These are phyloP conservation scores for Geotrichum europaeum DNA, from an alignment of 1,139 yeast species.

Conservation along the genomic window DNA sequence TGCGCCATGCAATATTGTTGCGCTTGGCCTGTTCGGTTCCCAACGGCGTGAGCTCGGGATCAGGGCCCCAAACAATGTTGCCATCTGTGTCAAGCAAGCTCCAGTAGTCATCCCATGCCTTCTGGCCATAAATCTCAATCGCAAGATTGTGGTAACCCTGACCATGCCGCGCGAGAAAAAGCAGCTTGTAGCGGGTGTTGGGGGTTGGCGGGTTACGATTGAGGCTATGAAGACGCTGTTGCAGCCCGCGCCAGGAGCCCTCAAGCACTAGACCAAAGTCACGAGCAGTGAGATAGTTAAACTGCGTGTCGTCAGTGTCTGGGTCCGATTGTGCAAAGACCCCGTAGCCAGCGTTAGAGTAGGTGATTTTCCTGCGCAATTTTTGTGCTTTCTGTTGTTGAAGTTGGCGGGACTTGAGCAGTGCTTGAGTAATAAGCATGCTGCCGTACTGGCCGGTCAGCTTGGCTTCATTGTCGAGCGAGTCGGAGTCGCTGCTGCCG, in stretches of 20 bases:
- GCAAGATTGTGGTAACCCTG: slow-evolving; percentile 71
- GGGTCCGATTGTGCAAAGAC: slow-evolving; percentile 48
- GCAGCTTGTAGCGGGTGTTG: slow-evolving; percentile 43
- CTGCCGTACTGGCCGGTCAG: slow-evolving; percentile 4
- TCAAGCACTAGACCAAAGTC: slow-evolving; percentile 43
- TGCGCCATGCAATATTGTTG: slow-evolving; percentile 31
- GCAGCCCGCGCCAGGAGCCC: slow-evolving; percentile 37
- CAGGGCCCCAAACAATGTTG: slow-evolving; percentile 59
- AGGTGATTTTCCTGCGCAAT: background rate
- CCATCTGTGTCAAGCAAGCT: slow-evolving; percentile 52
- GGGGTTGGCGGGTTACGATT: background rate
- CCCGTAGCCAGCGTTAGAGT: slow-evolving; percentile 32
- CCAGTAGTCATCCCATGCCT: slow-evolving; percentile 58
- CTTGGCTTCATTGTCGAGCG: background rate
- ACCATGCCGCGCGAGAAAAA: slow-evolving; percentile 69
- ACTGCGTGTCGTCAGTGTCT: slow-evolving; percentile 44
- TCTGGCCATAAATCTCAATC: slow-evolving; percentile 49
- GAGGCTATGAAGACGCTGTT: background rate
- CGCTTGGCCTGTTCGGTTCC: slow-evolving; percentile 51
- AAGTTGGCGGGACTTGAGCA: slow-evolving; percentile 2
- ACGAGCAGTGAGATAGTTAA: slow-evolving; percentile 40
- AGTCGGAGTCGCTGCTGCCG: background rate
- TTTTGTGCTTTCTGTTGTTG: background rate
- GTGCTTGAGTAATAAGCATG: slow-evolving; percentile 7
- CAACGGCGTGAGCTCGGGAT: slow-evolving; percentile 53